phyloP scores from a whole-genome alignment of 768 basidiomycete genomes.

The Saitozyma sp. region DNA sequence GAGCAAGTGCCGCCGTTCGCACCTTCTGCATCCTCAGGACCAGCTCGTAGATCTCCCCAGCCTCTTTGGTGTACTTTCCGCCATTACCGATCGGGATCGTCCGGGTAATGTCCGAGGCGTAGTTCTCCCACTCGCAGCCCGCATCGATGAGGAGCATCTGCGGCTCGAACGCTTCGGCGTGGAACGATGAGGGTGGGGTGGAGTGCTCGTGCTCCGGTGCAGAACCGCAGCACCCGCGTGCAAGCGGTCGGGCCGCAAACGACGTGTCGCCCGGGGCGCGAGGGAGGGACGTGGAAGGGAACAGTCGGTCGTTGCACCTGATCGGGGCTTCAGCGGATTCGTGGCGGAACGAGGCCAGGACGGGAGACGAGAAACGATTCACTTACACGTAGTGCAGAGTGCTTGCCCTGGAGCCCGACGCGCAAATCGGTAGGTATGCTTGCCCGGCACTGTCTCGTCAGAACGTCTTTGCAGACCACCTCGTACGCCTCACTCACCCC shows the following conservation, averaged over 20 bases:
- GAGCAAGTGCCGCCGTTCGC: constrained; percentile 14
- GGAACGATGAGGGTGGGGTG: constrained; percentile 49
- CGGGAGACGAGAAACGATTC: too few species aligned
- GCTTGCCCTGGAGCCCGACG: constrained; percentile 78
- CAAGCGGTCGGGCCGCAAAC: constrained; percentile 25
- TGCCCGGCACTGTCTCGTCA: constrained; percentile 67
- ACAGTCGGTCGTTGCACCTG: constrained; percentile 77
- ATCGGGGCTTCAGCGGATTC: constrained; percentile 1
- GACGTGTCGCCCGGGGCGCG: constrained; percentile 34
- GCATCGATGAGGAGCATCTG: constrained; percentile 86
- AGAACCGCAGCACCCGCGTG: constrained; percentile 46
- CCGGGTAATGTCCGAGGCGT: constrained; percentile 65
- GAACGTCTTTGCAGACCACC: not conserved
- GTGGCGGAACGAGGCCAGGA: not conserved
- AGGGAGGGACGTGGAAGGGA: constrained; percentile 36
- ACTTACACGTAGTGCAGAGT: constrained; percentile 75
- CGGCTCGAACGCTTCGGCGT: constrained; percentile 58
- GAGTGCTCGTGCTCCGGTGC: constrained; percentile 34
- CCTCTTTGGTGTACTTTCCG: constrained; percentile 80
- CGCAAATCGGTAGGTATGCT: constrained; percentile 91
- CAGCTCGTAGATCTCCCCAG: constrained; percentile 77
- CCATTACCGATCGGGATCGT: constrained; percentile 74
- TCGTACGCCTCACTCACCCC: constrained; percentile 61
- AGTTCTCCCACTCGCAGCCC: constrained; percentile 80
- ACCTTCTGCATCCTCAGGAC: constrained; percentile 90